Evolutionary conservation across 1,139 yeast species (phyloP).

Genomic region (Candida sp.): DNA sequence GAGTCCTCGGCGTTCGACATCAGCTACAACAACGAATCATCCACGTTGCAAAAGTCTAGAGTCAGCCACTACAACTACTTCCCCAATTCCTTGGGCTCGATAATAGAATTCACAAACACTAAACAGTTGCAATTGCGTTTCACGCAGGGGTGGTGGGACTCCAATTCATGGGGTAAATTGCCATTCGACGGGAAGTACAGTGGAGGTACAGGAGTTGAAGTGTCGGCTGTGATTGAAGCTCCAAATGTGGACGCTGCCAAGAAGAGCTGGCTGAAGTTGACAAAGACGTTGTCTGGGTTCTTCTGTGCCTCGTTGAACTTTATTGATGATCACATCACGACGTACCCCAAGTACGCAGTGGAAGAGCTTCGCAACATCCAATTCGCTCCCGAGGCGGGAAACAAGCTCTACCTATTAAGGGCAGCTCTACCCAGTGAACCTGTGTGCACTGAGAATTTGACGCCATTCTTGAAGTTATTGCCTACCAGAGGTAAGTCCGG

Average conservation of each 20-base stretch:
- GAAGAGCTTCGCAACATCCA: constrained; percentile 4
- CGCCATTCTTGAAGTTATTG: constrained; percentile 88
- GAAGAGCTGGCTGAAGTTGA: constrained; percentile 69
- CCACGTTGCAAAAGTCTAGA: constrained; percentile 18
- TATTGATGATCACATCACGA: constrained; percentile 80
- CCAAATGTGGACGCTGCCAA: constrained; percentile 56
- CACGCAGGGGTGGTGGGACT: constrained; percentile 97
- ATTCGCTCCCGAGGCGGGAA: constrained; percentile 24
- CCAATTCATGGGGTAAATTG: constrained; percentile 84
- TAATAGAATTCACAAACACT: constrained; percentile 67
- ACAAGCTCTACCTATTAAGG: constrained; percentile 61
- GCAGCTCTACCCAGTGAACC: constrained; percentile 97
- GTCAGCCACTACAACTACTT: constrained; percentile 68
- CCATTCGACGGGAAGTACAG: constrained; percentile 73
- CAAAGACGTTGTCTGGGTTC: constrained; percentile 83
- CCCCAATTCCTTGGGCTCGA: constrained; percentile 83
- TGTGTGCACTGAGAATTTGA: constrained; percentile 94
- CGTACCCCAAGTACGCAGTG: constrained; percentile 57
- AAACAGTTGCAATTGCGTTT: constrained; percentile 84
- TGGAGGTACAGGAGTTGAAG: constrained; percentile 97
- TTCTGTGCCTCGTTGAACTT: constrained; percentile 96
- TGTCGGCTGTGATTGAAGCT: constrained; percentile 88
- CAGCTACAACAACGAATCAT: constrained; percentile 19
- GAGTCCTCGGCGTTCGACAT: constrained; percentile 50
- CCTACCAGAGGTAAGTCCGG: constrained; percentile 97